Evolutionary conservation across 192 early-diverging fungal genomes (phyloP), one percentile per base, ranked within the genome.

Genomic region (Dissophora ornata): DNA sequence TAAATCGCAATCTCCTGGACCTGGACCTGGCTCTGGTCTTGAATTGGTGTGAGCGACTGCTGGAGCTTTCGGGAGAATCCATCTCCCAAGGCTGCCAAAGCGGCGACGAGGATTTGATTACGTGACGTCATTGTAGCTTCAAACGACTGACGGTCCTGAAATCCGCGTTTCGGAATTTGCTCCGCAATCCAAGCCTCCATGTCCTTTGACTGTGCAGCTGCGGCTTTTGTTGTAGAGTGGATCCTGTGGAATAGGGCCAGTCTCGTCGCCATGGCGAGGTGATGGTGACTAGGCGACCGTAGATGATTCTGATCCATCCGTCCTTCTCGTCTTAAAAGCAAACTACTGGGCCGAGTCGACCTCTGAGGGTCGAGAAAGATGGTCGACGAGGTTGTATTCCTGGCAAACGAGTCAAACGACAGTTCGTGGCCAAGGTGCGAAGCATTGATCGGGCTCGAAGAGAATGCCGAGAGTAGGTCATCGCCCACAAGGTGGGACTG

Each of bases 221-320:
- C 26, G 0, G 58, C 56, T 18, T 55, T 58, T 19, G 73, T 77
- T 22, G 73, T 77, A 0, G 73, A 61, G 4, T 32, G 13, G 29
- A 77, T 67, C 10, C 65, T 16, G 46, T 77, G 73, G 21, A 77
- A 62, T 21, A 77, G 58, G 8, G 73, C 64, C 7, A 77, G 45
- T 24, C 73, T 61, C 0, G 73, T 67, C 2, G 73, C 64, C 64
- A 67, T 66, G 42, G 64, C 65, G 16, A 67, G 34, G 32, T 65
- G 63, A 10, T 66, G 71, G 19, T 32, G 52, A 1, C 57, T 15
- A 15, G 59, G 38, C 6, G 57, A 16, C 4, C 46, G 51, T 13
- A 47, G 9, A 24, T 38, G 38, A 9, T 54, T 30, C 15, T 63
- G 65, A 24, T 32, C 59, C 0, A 46, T 26, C 11, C 73, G 57